phyloP scores from a whole-genome alignment of 192 early-diverging fungal species.

The Dissophora ornata region DNA sequence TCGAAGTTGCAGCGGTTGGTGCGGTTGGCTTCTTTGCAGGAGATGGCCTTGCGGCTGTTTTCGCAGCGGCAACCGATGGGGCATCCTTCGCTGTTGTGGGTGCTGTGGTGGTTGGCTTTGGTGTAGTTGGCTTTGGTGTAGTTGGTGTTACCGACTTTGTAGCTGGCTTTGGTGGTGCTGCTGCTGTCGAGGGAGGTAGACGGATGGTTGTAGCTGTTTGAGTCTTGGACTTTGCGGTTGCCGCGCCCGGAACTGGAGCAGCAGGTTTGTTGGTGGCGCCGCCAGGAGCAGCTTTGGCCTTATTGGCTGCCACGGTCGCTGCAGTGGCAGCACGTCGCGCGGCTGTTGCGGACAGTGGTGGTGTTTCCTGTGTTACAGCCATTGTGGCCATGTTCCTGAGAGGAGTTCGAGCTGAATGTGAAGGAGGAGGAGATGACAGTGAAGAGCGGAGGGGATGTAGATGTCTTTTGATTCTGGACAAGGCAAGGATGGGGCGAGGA shows the following conservation, averaged over 20 bases:
- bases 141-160: constrained; percentile 4
- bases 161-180: no score
- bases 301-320: constrained; percentile 21
- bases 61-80: no score
- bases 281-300: constrained; percentile 15
- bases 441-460: background rate
- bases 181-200: no score
- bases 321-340: constrained; percentile 16
- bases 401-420: background rate
- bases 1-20: background rate
- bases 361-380: constrained; percentile 13
- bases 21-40: constrained; percentile 3
- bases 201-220: constrained; percentile 13
- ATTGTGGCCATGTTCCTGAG: background rate
- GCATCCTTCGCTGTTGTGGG: background rate
- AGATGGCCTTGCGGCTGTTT: no score
- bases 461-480: no score
- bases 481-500: no score
- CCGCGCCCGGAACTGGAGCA: background rate
- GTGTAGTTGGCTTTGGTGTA: constrained; percentile 1
- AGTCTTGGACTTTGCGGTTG: constrained; percentile 2
- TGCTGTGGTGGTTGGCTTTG: background rate
- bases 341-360: constrained; percentile 4
- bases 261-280: background rate
- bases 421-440: background rate